A percentile compares a stretch with the other conserved stretches of the same genome.
These are phyloP conservation scores for Apiospora pterosperma DNA, from an alignment of 2,329 filamentous ascomycete species.

Conservation along the genomic window DNA sequence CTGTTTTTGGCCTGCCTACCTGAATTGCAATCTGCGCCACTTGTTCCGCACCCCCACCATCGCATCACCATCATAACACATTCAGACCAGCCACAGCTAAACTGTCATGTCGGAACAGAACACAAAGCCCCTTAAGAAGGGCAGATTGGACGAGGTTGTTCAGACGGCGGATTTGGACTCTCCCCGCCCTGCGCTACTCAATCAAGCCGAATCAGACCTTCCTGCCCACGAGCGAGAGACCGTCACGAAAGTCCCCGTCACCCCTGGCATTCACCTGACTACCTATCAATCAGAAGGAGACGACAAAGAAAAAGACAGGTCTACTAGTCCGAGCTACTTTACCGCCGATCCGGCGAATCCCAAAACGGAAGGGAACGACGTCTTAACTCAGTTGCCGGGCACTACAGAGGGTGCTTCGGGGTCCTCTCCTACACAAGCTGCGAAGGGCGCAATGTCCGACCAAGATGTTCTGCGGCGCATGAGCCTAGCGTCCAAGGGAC, in stretches of 20 bases:
- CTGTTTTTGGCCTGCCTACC: not conserved
- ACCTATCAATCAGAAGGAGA: slow-evolving; percentile 26
- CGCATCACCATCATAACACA: not conserved
- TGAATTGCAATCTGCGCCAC: not conserved
- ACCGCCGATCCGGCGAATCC: slow-evolving; percentile 17
- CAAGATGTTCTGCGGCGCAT: slow-evolving; percentile 41
- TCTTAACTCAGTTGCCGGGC: not conserved
- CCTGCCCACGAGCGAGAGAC: slow-evolving; percentile 31
- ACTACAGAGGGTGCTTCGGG: not conserved
- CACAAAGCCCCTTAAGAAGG: not conserved
- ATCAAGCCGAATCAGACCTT: slow-evolving; percentile 11
- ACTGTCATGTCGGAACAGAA: not conserved
- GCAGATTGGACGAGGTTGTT: not conserved
- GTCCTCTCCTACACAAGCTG: slow-evolving; percentile 16
- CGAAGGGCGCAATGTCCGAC: slow-evolving; percentile 32
- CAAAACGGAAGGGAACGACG: not conserved
- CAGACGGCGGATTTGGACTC: not conserved
- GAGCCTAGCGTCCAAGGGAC: slow-evolving; percentile 38
- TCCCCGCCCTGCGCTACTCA: not conserved
- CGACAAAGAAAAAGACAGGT: slow-evolving; percentile 9
- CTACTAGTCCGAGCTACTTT: slow-evolving; percentile 29
- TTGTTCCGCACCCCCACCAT: not conserved
- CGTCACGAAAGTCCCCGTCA: slow-evolving; percentile 35
- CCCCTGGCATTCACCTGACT: slow-evolving; percentile 32
- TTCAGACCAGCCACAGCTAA: not conserved